Percentiles rank a stretch among this genome's conserved stretches.
These are phyloP conservation scores for Skeletonema marinoi DNA, from an alignment of 108 stramenopile genomes.

Conservation along the genomic window DNA sequence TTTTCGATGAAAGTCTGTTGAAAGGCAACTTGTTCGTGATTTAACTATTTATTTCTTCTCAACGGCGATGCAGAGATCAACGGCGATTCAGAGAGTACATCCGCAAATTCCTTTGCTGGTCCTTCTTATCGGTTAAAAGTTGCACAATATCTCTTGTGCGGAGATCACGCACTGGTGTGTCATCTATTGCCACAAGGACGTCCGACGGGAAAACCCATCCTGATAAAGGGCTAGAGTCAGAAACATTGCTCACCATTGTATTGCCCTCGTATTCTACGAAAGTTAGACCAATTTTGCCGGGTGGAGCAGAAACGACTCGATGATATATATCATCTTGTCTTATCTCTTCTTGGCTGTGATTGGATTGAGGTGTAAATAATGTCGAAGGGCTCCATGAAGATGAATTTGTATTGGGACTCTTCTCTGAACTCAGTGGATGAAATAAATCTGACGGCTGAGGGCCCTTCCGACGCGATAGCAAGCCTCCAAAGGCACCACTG, in stretches of 20 bases:
- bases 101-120: conserved; percentile 70
- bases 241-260: conserved; percentile 84
- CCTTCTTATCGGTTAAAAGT: conserved; percentile 64
- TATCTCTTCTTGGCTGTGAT: not conserved
- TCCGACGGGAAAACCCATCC: conserved; percentile 86
- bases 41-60: no score
- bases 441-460: conserved; percentile 26
- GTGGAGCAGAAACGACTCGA: conserved; percentile 82
- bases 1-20: no score
- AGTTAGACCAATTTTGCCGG: conserved; percentile 85
- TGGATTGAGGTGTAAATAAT: conserved; percentile 1
- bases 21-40: no score
- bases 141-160: conserved; percentile 82
- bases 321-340: conserved; percentile 28
- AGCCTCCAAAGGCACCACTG: conserved; percentile 73
- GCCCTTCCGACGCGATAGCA: conserved; percentile 67
- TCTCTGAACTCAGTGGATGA: not conserved
- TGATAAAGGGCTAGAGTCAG: conserved; percentile 67
- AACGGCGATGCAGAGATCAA: not conserved
- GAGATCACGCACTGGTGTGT: conserved; percentile 83
- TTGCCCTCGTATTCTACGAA: conserved; percentile 86
- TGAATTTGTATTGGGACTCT: not conserved
- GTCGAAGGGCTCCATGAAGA: not conserved
- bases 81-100: conserved; percentile 29
- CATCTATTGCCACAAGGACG: conserved; percentile 84